These are phyloP conservation scores for Choanephora cucurbitarum DNA, from an alignment of 371 early-diverging fungal genomes.

Conservation along the genomic window DNA sequence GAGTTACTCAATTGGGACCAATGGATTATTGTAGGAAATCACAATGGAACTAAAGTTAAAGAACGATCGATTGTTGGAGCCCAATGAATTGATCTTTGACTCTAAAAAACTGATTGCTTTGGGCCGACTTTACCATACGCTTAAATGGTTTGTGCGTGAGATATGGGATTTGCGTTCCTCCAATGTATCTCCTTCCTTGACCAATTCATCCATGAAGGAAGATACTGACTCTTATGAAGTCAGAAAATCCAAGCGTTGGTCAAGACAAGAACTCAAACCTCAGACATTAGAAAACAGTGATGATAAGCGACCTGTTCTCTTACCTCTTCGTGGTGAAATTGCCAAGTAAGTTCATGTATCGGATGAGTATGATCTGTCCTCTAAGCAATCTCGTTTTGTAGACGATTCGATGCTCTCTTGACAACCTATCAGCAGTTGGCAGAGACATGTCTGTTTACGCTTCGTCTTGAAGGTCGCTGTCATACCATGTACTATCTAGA, in stretches of 20 bases:
- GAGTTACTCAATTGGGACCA: neutral
- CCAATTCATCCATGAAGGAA: too few relatives aligned
- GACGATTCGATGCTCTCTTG: conserved; percentile 56
- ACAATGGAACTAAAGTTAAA: conserved; percentile 77
- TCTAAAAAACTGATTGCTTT: conserved; percentile 70
- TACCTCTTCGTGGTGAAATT: conserved; percentile 46
- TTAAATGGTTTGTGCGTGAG: conserved; percentile 79
- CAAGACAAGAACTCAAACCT: conserved; percentile 17
- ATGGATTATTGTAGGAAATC: conserved; percentile 66
- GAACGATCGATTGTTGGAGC: conserved; percentile 73
- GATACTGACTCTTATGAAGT: conserved; percentile 16
- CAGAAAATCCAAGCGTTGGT: conserved; percentile 31
- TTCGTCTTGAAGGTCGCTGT: conserved; percentile 83
- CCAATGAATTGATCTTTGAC: conserved; percentile 86
- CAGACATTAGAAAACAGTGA: conserved; percentile 1
- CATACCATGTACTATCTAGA: conserved; percentile 90
- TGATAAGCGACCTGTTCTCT: conserved; percentile 14
- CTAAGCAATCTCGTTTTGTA: conserved; percentile 7
- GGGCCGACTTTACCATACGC: conserved; percentile 79
- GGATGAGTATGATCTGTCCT: neutral
- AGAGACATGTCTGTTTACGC: conserved; percentile 75
- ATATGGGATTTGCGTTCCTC: conserved; percentile 61
- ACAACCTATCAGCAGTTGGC: conserved; percentile 73
- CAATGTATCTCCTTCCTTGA: conserved; percentile 11
- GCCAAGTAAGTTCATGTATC: conserved; percentile 35